These are phyloP conservation scores for Pythium insidiosum DNA, from an alignment of 352 stramenopile species.

Conservation along the genomic window DNA sequence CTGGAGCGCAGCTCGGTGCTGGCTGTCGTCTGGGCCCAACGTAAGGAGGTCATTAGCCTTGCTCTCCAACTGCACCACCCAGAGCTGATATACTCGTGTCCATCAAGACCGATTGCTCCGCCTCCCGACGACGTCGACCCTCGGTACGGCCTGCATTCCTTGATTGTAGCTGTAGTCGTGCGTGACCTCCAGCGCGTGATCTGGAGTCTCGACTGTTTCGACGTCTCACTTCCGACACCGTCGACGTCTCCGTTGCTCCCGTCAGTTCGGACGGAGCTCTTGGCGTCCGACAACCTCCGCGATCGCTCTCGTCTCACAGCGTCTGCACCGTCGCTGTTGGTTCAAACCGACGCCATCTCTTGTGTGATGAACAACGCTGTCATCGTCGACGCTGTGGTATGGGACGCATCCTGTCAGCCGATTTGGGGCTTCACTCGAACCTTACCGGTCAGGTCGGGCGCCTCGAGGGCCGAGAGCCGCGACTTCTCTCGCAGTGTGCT, in stretches of 20 bases:
- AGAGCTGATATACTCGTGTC: slow-evolving; percentile 35
- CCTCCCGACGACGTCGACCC: slow-evolving; percentile 29
- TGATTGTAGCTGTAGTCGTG: slow-evolving; percentile 35
- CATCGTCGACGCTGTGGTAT: slow-evolving; percentile 46
- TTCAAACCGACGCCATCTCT: slow-evolving; percentile 37
- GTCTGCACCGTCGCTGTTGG: slow-evolving; percentile 8
- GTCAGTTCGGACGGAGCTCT: slow-evolving; percentile 12
- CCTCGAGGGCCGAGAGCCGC: not conserved
- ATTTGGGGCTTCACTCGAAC: slow-evolving; percentile 37
- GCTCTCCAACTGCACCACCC: slow-evolving; percentile 41
- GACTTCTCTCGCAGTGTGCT: slow-evolving; percentile 21
- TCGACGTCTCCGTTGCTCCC: not conserved
- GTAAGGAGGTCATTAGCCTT: slow-evolving; percentile 27
- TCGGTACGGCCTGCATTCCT: slow-evolving; percentile 33
- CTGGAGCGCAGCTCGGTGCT: slow-evolving; percentile 34
- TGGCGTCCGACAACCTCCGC: slow-evolving; percentile 3
- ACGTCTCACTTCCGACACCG: slow-evolving; percentile 1
- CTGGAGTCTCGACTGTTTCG: slow-evolving; percentile 47
- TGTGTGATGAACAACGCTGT: slow-evolving; percentile 27
- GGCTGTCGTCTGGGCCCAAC: slow-evolving; percentile 40
- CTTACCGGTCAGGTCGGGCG: slow-evolving; percentile 13
- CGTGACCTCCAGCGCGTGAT: slow-evolving; percentile 28
- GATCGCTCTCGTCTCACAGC: slow-evolving; percentile 29
- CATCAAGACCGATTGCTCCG: slow-evolving; percentile 22
- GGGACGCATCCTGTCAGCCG: slow-evolving; percentile 34